Evolutionary conservation across 352 stramenopile species (phyloP).

Genomic region (Phytophthora hybrid): DNA sequence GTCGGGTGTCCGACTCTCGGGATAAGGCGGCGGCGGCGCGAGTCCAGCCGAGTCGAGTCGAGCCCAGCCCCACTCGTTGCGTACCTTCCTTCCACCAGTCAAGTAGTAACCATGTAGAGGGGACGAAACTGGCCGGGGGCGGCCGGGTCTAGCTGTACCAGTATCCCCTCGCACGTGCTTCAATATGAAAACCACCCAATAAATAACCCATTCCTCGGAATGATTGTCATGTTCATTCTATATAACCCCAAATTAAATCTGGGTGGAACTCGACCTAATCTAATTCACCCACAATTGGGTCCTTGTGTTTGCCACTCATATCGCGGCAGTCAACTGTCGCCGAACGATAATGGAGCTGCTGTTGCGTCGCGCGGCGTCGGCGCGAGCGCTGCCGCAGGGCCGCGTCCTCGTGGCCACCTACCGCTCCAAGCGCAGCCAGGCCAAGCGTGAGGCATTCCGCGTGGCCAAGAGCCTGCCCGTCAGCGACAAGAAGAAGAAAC

Average conservation of each 20-base stretch:
- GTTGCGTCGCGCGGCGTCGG: constrained; percentile 28
- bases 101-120: constrained; percentile 35
- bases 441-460: constrained; percentile 45
- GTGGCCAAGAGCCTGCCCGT: neutral
- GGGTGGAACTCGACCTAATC: neutral
- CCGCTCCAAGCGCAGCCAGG: constrained; percentile 58
- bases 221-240: neutral
- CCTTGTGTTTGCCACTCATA: constrained; percentile 26
- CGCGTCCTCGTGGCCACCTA: constrained; percentile 55
- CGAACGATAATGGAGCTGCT: constrained; percentile 55
- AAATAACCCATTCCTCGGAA: constrained; percentile 10
- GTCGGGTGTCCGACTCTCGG: constrained; percentile 68
- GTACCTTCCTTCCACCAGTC: constrained; percentile 15
- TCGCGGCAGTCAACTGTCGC: constrained; percentile 4
- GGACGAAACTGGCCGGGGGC: constrained; percentile 27
- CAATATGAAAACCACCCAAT: constrained; percentile 11
- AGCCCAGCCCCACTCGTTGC: constrained; percentile 35
- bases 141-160: constrained; percentile 28
- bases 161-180: constrained; percentile 20
- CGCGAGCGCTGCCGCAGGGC: constrained; percentile 17
- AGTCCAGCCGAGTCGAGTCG: constrained; percentile 30
- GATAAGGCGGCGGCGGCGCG: constrained; percentile 29
- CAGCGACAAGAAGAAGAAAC: constrained; percentile 27
- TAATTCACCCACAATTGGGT: constrained; percentile 7
- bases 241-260: neutral